Conservation (phyloP, 2,329 filamentous ascomycete genomes). For the Phialophora verrucosa region DNA sequence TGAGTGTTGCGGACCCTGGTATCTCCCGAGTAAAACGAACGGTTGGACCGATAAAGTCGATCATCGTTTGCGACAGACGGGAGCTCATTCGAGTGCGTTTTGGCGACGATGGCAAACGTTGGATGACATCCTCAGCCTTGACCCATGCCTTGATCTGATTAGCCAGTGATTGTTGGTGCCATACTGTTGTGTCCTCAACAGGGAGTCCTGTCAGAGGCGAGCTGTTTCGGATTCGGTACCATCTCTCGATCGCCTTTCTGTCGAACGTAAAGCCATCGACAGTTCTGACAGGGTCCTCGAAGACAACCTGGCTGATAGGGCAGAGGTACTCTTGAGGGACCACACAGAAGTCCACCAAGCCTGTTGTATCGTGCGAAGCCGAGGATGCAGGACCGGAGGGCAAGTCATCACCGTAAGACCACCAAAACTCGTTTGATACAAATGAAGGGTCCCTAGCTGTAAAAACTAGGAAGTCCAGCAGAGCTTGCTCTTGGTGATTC, state of each 20-base stretch:
- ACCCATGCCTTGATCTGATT: slow-evolving; percentile 41
- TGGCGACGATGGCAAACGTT: slow-evolving; percentile 9
- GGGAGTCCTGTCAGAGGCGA: slow-evolving; percentile 45
- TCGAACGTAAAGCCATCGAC: slow-evolving; percentile 45
- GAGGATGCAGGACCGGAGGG: slow-evolving; percentile 20
- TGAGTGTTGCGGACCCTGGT: slow-evolving; percentile 20
- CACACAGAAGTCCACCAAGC: slow-evolving; percentile 24
- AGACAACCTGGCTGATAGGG: slow-evolving; percentile 44
- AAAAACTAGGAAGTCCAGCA: slow-evolving; percentile 41
- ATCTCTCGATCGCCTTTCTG: slow-evolving; percentile 44
- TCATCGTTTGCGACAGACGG: not conserved
- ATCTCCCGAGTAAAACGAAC: slow-evolving; percentile 28
- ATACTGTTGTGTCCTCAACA: slow-evolving; percentile 37
- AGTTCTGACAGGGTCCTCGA: slow-evolving; percentile 46
- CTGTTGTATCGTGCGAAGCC: not conserved
- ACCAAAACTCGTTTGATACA: slow-evolving; percentile 37
- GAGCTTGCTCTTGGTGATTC: slow-evolving; percentile 37
- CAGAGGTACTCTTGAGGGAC: slow-evolving; percentile 40
- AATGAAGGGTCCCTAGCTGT: slow-evolving; percentile 34
- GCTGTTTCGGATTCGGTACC: slow-evolving; percentile 43
- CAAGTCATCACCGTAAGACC: slow-evolving; percentile 39
- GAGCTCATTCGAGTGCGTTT: slow-evolving; percentile 9
- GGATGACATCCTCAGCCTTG: slow-evolving; percentile 30
- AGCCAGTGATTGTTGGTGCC: slow-evolving; percentile 37
- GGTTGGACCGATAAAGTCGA: slow-evolving; percentile 24